phyloP scores from a whole-genome alignment of 306 rosid genomes.

The Cicer judaicum region DNA sequence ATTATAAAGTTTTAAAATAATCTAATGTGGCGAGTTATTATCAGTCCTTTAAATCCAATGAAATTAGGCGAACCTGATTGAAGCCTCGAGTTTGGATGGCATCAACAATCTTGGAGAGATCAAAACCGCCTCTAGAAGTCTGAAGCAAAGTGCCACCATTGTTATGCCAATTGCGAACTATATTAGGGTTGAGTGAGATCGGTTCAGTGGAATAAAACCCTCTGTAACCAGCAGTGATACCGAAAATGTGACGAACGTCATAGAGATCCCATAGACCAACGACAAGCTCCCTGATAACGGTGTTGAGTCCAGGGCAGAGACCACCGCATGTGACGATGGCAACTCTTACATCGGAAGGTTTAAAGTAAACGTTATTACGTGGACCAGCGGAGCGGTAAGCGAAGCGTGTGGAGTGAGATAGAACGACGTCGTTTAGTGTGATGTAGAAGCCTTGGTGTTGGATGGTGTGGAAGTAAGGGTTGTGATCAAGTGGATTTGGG shows the following conservation, averaged over 20 bases:
- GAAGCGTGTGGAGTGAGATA: slow-evolving; percentile 5
- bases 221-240: slow-evolving; percentile 72
- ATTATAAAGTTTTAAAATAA: too few relatives aligned
- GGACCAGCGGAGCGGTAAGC: slow-evolving; percentile 51
- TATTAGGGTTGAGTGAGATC: slow-evolving; percentile 27
- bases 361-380: slow-evolving; percentile 24
- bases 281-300: slow-evolving; percentile 79
- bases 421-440: slow-evolving; percentile 33
- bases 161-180: slow-evolving; percentile 66
- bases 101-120: slow-evolving; percentile 68
- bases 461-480: slow-evolving; percentile 40
- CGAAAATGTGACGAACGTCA: slow-evolving; percentile 71
- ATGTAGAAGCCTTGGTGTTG: slow-evolving; percentile 33
- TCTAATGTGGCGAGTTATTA: too few relatives aligned
- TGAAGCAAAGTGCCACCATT: slow-evolving; percentile 73
- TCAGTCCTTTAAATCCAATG: too few relatives aligned
- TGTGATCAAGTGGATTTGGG: slow-evolving; percentile 38
- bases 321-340: slow-evolving; percentile 69
- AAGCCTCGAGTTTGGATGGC: slow-evolving; percentile 60
- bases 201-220: slow-evolving; percentile 66
- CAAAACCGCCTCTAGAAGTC: slow-evolving; percentile 86
- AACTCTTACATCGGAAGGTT: slow-evolving; percentile 44
- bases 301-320: slow-evolving; percentile 74
- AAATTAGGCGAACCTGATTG: slow-evolving; percentile 58
- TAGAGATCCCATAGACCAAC: slow-evolving; percentile 66